A percentile compares a stretch with the other conserved stretches of the same genome.
Evolutionary conservation across 257 asterid species (phyloP).

Genomic region (Solanum sparsipilum): DNA sequence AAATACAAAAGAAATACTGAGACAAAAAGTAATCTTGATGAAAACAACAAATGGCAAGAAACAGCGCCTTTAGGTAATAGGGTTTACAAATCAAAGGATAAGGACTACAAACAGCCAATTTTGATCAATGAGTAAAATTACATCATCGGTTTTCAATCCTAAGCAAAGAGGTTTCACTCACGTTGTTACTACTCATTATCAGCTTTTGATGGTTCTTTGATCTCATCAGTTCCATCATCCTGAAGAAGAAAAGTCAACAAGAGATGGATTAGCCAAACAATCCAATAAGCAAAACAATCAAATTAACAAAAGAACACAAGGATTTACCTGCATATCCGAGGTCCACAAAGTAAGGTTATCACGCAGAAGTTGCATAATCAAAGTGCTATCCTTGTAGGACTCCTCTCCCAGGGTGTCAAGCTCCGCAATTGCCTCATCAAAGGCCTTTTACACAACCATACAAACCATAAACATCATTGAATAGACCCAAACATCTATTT

Average conservation of each 20-base stretch:
- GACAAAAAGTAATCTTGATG: neutral
- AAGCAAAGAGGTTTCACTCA: constrained; percentile 7
- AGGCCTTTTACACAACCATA: constrained; percentile 35
- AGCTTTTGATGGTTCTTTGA: constrained; percentile 67
- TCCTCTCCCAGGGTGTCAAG: constrained; percentile 88
- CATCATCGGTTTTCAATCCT: constrained; percentile 14
- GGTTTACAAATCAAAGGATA: neutral
- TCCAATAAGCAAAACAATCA: neutral
- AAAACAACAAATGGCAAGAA: constrained; percentile 1
- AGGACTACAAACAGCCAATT: neutral
- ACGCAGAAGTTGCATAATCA: constrained; percentile 89
- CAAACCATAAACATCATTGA: neutral
- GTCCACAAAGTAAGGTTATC: constrained; percentile 92
- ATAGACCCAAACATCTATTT: neutral
- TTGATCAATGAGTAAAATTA: constrained; percentile 6
- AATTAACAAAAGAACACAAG: neutral
- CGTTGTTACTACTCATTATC: constrained; percentile 41
- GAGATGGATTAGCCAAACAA: neutral
- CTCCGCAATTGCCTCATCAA: constrained; percentile 87
- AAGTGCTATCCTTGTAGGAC: constrained; percentile 88
- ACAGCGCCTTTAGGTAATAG: neutral
- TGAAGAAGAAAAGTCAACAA: constrained; percentile 10
- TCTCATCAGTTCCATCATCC: constrained; percentile 80
- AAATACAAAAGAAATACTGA: neutral
- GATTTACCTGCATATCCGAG: constrained; percentile 70